Percentiles rank a stretch among this genome's conserved stretches.
These are phyloP conservation scores for Paraurostyla sp. DNA, from an alignment of 73 alveolate genomes.

Conservation along the genomic window DNA sequence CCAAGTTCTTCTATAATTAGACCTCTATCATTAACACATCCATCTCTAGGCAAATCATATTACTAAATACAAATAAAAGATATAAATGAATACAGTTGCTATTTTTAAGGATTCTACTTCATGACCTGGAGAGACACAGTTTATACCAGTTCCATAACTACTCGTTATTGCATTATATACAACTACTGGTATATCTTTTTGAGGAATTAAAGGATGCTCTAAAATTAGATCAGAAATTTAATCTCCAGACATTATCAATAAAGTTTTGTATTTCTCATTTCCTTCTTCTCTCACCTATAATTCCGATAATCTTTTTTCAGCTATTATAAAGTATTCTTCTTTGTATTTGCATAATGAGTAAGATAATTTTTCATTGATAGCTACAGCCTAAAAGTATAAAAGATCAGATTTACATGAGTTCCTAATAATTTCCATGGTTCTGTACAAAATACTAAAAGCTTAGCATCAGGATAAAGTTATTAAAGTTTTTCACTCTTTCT, in stretches of 20 bases:
- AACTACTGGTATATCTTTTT: conserved; percentile 37
- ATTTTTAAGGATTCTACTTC: conserved; percentile 48
- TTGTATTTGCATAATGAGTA: conserved; percentile 55
- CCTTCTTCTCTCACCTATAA: conserved; percentile 41
- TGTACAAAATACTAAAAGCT: conserved; percentile 33
- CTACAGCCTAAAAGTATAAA: conserved; percentile 4
- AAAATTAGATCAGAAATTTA: conserved; percentile 26
- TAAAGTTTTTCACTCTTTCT: conserved; percentile 28
- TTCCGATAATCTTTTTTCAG: conserved; percentile 65
- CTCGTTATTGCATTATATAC: conserved; percentile 7
- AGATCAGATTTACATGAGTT: conserved; percentile 16
- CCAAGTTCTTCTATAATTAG: conserved; percentile 23
- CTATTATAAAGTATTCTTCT: conserved; percentile 62
- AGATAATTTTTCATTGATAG: conserved; percentile 28
- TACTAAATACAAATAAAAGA: not conserved
- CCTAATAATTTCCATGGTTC: conserved; percentile 74
- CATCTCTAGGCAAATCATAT: conserved; percentile 30
- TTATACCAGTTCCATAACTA: conserved; percentile 70
- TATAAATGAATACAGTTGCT: not conserved
- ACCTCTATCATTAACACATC: conserved; percentile 62
- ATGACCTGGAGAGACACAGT: conserved; percentile 61
- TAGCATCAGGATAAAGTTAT: conserved; percentile 31
- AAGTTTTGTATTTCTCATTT: not conserved
- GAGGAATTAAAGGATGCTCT: conserved; percentile 60
- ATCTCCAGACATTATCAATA: conserved; percentile 34